These are phyloP conservation scores for Mucor sp. DNA, from an alignment of 371 early-diverging fungal species.

Conservation along the genomic window DNA sequence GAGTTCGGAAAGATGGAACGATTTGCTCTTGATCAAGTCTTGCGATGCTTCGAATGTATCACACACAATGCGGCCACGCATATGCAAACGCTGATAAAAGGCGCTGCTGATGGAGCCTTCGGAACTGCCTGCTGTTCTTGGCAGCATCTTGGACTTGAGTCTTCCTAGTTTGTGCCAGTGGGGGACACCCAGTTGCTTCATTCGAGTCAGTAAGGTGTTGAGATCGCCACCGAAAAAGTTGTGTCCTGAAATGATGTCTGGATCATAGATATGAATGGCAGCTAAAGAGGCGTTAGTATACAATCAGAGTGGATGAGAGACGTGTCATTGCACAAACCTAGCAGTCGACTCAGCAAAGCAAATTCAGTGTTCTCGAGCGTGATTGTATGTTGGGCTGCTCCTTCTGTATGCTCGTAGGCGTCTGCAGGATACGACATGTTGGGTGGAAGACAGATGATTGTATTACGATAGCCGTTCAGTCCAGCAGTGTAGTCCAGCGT, in stretches of 20 bases:
- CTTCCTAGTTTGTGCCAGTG: constrained; percentile 32
- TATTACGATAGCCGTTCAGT: neutral
- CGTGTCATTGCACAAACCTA: constrained; percentile 43
- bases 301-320: neutral
- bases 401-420: constrained; percentile 43
- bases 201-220: constrained; percentile 91
- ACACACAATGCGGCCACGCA: constrained; percentile 87
- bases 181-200: constrained; percentile 77
- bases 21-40: constrained; percentile 80
- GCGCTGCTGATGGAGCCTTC: constrained; percentile 62
- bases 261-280: constrained; percentile 75
- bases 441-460: neutral
- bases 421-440: constrained; percentile 58
- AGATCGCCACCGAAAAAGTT: constrained; percentile 93
- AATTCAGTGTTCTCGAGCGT: constrained; percentile 59
- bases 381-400: constrained; percentile 23
- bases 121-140: constrained; percentile 71
- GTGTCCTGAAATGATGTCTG: constrained; percentile 97
- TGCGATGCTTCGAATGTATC: constrained; percentile 88
- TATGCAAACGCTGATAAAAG: constrained; percentile 54
- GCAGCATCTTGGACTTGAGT: constrained; percentile 44
- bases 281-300: constrained; percentile 37
- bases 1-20: constrained; percentile 76
- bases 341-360: constrained; percentile 61
- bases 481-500: constrained; percentile 27